Percentiles rank a stretch among this genome's conserved stretches.
phyloP scores from a whole-genome alignment of 352 stramenopile genomes.

The Phytophthora pluvialis region DNA sequence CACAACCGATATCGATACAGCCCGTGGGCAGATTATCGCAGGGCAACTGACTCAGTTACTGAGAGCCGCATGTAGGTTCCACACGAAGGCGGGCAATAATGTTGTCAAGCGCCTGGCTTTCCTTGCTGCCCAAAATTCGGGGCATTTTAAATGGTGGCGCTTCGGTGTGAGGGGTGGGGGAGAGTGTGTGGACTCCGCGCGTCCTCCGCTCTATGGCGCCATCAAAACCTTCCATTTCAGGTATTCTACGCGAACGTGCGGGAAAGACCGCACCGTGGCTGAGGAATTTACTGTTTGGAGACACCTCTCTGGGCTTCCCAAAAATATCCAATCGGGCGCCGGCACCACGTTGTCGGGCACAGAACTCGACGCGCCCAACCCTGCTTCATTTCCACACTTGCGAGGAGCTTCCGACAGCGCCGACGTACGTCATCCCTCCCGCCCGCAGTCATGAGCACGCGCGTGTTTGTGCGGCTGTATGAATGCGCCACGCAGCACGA shows the following conservation, averaged over 20 bases:
- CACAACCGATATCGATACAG: no score
- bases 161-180: conserved; percentile 38
- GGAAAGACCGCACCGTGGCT: conserved; percentile 7
- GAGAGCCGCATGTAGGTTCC: no score
- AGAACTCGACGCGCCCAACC: conserved; percentile 14
- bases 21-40: no score
- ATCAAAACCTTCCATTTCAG: conserved; percentile 16
- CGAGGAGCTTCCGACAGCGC: conserved; percentile 19
- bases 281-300: neutral
- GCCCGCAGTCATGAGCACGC: conserved; percentile 49
- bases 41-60: no score
- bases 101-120: neutral
- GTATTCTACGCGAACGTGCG: conserved; percentile 1
- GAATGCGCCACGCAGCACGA: conserved; percentile 56
- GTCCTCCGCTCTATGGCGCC: conserved; percentile 18
- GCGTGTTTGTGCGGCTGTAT: conserved; percentile 84
- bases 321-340: conserved; percentile 33
- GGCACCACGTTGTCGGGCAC: conserved; percentile 17
- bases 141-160: conserved; percentile 15
- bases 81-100: neutral
- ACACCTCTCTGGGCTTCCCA: conserved; percentile 1
- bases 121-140: neutral
- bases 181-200: conserved; percentile 47
- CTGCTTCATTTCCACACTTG: conserved; percentile 42
- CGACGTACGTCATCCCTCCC: conserved; percentile 4